Conservation (phyloP, 192 early-diverging fungal species). For the Backusella luteola region DNA sequence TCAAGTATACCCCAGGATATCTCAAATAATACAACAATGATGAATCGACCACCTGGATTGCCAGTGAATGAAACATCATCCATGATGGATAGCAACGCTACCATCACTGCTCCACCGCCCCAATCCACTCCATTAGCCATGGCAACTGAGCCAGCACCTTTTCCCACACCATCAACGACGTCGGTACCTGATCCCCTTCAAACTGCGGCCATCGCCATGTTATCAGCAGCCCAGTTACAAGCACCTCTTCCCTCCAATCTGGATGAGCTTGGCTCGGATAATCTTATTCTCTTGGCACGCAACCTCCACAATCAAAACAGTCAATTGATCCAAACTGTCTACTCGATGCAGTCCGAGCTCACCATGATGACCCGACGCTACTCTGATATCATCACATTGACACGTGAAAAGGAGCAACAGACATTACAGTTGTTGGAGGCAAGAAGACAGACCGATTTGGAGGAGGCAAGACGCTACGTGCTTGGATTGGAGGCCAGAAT, state of each 20-base stretch:
- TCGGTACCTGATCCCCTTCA: neutral
- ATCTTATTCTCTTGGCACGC: constrained; percentile 4
- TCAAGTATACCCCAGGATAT: neutral
- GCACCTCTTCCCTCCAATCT: neutral
- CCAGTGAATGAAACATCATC: neutral
- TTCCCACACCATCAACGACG: neutral
- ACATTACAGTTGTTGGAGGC: neutral
- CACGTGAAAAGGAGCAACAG: constrained; percentile 43
- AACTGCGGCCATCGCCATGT: neutral
- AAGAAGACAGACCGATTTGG: constrained; percentile 47
- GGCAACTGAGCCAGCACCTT: neutral
- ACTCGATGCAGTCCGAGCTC: constrained; percentile 51
- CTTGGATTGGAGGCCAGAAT: constrained; percentile 29
- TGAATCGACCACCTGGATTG: constrained; percentile 2
- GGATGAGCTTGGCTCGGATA: neutral
- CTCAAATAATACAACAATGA: neutral
- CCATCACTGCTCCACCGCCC: neutral
- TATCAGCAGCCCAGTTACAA: neutral
- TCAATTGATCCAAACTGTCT: constrained; percentile 39
- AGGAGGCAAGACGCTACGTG: constrained; percentile 48
- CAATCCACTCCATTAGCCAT: neutral
- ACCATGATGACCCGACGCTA: constrained; percentile 43
- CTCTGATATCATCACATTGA: constrained; percentile 38
- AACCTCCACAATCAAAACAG: constrained; percentile 46
- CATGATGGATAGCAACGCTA: neutral